Evolutionary conservation across 2,329 filamentous ascomycete species (phyloP), one percentile per base, ranked within the genome.

Genomic region (Fusarium haematococcum): DNA sequence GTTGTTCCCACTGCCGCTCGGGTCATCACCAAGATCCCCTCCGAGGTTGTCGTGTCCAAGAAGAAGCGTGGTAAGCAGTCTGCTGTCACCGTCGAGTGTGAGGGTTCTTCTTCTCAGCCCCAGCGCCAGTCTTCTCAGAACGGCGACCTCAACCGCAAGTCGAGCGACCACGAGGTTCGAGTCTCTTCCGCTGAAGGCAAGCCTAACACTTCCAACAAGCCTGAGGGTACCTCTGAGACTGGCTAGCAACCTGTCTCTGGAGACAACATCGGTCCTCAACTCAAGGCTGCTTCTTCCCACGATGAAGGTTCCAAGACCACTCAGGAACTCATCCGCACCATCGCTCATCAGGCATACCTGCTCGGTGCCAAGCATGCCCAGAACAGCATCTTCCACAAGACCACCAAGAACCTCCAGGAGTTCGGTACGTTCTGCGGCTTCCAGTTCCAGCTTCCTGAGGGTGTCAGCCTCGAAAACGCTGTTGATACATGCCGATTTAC

Each of bases 31-130:
- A 63, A 58, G 32, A 11, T 23, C 6, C 67, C 68, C 16, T 60
- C 56, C 6, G 32, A 54, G 27, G 37, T 13, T 2, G 59, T 67
- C 14, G 25, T 27, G 35, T 63, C 37, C 57, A 71, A 70, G 61
- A 69, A 59, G 66, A 59, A 48, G 33, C 68, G 61, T 43, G 43
- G 43, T n/a, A 27, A 25, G 30, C 45, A 35, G 25, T 1, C 33
- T 43, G 23, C 48, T 25, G 20, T 18, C 18, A 13, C 33, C 33
- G 33, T 27, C 32, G 14, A 35, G n/a, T 7, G 20, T 16, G 54
- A 57, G 20, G n/a, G 33, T 11, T 16, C 30, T 27, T 57, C 56
- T 27, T 30, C 30, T 30, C 30, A 30, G 30, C 30, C 30, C 30
- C 56, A 58, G 56, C 58, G 39, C n/a, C 11, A 43, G 16, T 18